Base-by-base conservation (phyloP, 805 yeast species). In the Saccharomycopsis sp. region DNA sequence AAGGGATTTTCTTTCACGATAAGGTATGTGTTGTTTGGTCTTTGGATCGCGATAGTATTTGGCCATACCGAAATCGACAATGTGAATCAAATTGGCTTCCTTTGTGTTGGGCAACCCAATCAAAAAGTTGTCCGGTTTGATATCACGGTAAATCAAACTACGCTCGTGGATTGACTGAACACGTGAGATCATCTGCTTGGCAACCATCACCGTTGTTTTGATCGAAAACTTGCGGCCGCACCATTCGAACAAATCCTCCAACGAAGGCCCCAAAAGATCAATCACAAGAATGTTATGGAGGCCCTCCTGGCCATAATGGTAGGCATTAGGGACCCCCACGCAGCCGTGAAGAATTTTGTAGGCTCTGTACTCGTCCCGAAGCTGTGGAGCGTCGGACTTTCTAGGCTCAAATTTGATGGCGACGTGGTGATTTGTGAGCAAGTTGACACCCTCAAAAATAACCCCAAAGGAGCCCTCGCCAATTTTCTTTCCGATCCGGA, bases 401-500 rank as follows among this genome's bases (percentile, higher is more conserved):
- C 91, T 75, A 24, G 90, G 88, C 69, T 87, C 95, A 67, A 87
- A 87, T 70, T 87, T 87, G 67, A 87, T 86, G 2, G 91, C 94
- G 34, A 87, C 92, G 2, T 59, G 57, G 56, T 67, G 64, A 52
- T 84, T 82, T 62, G 86, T 80, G 60, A 87, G 73, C 61, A 88
- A 73, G 67, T 88, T 89, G 57, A 83, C 80, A 47, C 95, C 95
- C 72, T 87, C 91, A 70, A 87, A 88, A 55, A 88, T 84, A 7
- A 87, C 87, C 40, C 95, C 95, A 74, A 88, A 88, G 0, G 94
- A 87, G 1, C 95, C 95, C 68, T 88, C 94, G 41, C 95, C 95
- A 56, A 88, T 88, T 70, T 88, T 88, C 66, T 87, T 86, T 8
- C 92, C 94, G 58, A 87, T 81, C 63, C 85, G 85, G 71, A 85